phyloP scores from a whole-genome alignment of 495 filamentous ascomycete species.

The Hyaloscypha hepaticicola region DNA sequence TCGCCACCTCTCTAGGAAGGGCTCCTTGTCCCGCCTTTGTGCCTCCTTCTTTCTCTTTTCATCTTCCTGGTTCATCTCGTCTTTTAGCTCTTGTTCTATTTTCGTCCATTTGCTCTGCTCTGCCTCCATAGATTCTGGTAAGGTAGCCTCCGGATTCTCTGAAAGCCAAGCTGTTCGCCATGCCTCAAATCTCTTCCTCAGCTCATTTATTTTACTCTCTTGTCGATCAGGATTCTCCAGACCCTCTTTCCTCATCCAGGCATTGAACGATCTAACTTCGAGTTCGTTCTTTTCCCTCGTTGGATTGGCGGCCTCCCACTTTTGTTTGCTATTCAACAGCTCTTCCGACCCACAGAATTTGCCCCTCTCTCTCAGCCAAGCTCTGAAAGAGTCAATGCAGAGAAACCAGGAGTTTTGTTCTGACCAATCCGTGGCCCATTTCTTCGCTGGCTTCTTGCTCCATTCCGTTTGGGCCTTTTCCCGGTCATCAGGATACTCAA shows the following conservation, averaged over 20 bases:
- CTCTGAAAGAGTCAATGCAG: conserved; percentile 9
- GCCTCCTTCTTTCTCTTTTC: conserved; percentile 3
- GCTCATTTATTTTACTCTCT: neutral
- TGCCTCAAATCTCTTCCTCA: neutral
- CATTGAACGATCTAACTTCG: conserved; percentile 5
- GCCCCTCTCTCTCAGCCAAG: neutral
- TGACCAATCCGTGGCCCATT: neutral
- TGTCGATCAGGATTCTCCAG: conserved; percentile 7
- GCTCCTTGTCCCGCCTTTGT: conserved; percentile 5
- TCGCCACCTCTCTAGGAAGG: conserved; percentile 8
- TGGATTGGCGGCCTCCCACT: conserved; percentile 1
- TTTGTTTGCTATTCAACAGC: conserved; percentile 5
- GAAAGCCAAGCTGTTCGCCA: conserved; percentile 3
- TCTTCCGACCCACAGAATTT: conserved; percentile 8
- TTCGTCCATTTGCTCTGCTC: neutral
- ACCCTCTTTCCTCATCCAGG: conserved; percentile 6
- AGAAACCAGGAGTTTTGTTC: neutral
- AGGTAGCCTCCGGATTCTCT: neutral
- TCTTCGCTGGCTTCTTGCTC: neutral
- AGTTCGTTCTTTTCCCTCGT: neutral
- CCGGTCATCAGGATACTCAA: neutral
- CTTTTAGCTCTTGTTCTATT: neutral
- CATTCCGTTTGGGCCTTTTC: neutral
- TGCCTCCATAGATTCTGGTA: neutral
- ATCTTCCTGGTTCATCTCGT: conserved; percentile 4